phyloP scores from a whole-genome alignment of 306 rosid species.

The Sindora glabra region DNA sequence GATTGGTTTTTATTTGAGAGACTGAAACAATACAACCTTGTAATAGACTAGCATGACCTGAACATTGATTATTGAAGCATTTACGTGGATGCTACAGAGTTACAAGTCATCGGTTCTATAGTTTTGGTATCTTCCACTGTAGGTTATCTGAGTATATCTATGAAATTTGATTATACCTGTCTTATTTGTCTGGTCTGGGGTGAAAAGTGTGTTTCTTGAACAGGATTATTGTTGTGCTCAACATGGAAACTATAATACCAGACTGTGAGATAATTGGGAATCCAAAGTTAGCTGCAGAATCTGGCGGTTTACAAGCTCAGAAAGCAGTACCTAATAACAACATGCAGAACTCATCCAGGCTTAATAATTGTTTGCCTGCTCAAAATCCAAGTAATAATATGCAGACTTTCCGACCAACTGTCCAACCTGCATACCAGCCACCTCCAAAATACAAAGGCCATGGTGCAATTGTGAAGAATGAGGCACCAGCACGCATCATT shows the following conservation, averaged over 20 bases:
- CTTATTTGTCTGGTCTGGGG: too few relatives aligned
- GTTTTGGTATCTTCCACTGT: too few relatives aligned
- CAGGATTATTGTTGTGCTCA: constrained; percentile 80
- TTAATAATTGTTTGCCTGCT: constrained; percentile 20
- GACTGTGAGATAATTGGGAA: constrained; percentile 75
- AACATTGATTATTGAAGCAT: neutral
- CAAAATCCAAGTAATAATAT: constrained; percentile 23
- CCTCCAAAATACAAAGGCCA: constrained; percentile 69
- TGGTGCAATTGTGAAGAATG: constrained; percentile 80
- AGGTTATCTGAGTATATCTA: neutral
- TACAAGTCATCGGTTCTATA: neutral
- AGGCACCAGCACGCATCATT: constrained; percentile 84
- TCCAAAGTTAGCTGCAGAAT: constrained; percentile 38
- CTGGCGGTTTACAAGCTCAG: constrained; percentile 38
- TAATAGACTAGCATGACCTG: neutral
- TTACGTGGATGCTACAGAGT: neutral
- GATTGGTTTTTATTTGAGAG: neutral
- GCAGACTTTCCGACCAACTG: constrained; percentile 59
- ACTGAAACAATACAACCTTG: neutral
- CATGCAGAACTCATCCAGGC: constrained; percentile 14
- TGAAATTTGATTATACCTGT: too few relatives aligned
- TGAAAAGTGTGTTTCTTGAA: neutral
- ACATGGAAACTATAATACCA: constrained; percentile 74
- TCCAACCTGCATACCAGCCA: constrained; percentile 83
- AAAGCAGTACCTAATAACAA: constrained; percentile 21